Evolutionary conservation across 306 rosid species (phyloP).

Genomic region (Senna siamea): DNA sequence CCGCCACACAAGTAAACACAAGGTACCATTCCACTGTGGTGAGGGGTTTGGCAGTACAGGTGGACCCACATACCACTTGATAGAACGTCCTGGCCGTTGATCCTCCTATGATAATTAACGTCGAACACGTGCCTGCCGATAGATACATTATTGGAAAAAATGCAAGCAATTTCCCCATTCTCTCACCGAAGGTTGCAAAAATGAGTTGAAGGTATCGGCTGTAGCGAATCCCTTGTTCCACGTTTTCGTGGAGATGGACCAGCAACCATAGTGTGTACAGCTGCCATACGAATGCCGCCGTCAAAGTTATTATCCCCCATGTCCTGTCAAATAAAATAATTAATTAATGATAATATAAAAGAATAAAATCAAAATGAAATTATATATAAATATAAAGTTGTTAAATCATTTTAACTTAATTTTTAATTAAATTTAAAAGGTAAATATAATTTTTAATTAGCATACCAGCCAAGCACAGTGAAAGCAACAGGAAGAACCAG

Average conservation of each 20-base stretch:
- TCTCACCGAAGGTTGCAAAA: constrained; percentile 17
- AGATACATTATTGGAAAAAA: constrained; percentile 7
- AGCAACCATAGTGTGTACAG: constrained; percentile 7
- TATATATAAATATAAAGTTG: no score
- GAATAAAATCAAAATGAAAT: no score
- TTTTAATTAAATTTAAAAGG: no score
- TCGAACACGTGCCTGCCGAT: constrained; percentile 11
- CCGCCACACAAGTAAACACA: background rate
- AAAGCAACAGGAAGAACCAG: constrained; percentile 8
- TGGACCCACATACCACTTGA: constrained; percentile 9
- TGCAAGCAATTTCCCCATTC: background rate
- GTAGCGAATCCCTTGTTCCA: background rate
- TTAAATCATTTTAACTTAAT: no score
- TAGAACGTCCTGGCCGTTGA: constrained; percentile 23
- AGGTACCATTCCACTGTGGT: constrained; percentile 27
- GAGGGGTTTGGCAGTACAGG: background rate
- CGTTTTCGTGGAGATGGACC: background rate
- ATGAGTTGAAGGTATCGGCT: constrained; percentile 16
- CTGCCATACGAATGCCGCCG: constrained; percentile 2
- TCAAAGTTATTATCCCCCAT: background rate
- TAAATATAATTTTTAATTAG: no score
- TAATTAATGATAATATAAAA: no score
- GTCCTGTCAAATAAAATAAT: no score
- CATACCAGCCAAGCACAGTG: constrained; percentile 8
- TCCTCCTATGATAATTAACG: constrained; percentile 15